Percentiles rank a stretch among this genome's conserved stretches.
Evolutionary conservation across 345 rosid genomes (phyloP).

Genomic region (Toxicodendron radicans): DNA sequence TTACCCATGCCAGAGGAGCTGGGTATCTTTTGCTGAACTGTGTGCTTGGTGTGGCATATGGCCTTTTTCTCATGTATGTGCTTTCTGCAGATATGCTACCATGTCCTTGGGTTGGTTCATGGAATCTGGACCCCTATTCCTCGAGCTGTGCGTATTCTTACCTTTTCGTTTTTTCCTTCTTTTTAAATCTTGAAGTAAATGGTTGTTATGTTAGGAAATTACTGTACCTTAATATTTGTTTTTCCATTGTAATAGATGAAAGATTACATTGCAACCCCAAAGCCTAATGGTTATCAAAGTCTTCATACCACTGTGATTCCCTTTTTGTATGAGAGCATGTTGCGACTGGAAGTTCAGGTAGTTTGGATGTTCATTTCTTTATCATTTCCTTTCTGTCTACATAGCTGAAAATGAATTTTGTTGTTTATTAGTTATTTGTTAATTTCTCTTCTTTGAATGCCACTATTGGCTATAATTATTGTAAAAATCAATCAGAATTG

Average conservation of each 20-base stretch:
- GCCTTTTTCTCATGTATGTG: constrained; percentile 26
- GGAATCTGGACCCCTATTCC: constrained; percentile 98
- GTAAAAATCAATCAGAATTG: background rate
- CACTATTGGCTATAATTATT: background rate
- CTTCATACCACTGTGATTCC: constrained; percentile 92
- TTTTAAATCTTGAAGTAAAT: constrained; percentile 4
- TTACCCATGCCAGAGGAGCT: constrained; percentile 22
- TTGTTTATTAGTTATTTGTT: background rate
- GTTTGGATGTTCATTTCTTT: constrained; percentile 9
- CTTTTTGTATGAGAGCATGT: constrained; percentile 87
- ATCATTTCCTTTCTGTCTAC: constrained; percentile 9
- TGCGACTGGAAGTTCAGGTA: constrained; percentile 91
- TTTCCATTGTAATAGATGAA: constrained; percentile 62
- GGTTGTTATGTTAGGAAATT: constrained; percentile 4
- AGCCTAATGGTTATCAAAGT: constrained; percentile 99
- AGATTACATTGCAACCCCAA: constrained; percentile 97
- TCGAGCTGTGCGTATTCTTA: constrained; percentile 60
- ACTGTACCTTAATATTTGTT: constrained; percentile 7
- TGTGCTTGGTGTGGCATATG: constrained; percentile 10
- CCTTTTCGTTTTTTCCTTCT: constrained; percentile 18
- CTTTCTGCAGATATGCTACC: constrained; percentile 89
- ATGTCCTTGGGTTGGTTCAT: constrained; percentile 92
- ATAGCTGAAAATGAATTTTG: background rate
- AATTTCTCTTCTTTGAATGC: background rate
- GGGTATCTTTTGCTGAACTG: constrained; percentile 15